Evolutionary conservation across 306 rosid genomes (phyloP).

Genomic region (Chamaecrista fasciculata): DNA sequence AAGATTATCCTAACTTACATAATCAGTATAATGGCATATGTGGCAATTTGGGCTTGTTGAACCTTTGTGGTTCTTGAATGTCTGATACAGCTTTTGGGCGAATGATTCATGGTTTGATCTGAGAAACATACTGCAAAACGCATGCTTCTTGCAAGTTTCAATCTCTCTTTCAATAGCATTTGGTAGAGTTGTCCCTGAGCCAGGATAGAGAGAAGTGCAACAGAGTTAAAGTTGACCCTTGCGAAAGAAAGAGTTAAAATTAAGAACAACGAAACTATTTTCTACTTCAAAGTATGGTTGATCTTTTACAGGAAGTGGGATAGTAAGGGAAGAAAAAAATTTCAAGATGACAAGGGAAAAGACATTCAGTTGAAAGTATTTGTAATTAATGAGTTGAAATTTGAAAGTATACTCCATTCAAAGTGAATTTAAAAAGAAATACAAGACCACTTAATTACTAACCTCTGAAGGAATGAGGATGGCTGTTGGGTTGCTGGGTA

Average conservation of each 20-base stretch:
- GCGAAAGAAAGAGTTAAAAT: slow-evolving; percentile 23
- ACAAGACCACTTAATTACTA: slow-evolving; percentile 30
- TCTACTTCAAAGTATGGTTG: slow-evolving; percentile 2
- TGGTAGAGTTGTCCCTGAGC: slow-evolving; percentile 60
- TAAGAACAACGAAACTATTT: neutral
- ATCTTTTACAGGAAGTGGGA: neutral
- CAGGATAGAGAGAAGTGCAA: slow-evolving; percentile 39
- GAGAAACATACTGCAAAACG: no score
- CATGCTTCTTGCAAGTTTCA: slow-evolving; percentile 67
- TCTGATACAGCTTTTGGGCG: no score
- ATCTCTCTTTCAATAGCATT: slow-evolving; percentile 83
- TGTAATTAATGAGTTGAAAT: neutral
- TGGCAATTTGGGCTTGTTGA: no score
- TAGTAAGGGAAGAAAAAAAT: neutral
- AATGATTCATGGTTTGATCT: no score
- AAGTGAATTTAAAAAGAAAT: slow-evolving; percentile 10
- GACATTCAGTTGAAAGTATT: neutral
- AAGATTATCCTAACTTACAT: no score
- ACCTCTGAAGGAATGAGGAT: slow-evolving; percentile 87
- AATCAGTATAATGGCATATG: no score
- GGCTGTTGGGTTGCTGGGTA: no score
- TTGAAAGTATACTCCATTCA: neutral
- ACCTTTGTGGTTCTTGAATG: no score
- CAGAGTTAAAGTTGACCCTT: slow-evolving; percentile 21
- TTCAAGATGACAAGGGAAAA: neutral